Base-by-base conservation (phyloP, 176 grass and related monocot genomes). In the Tuctoria greenei region DNA sequence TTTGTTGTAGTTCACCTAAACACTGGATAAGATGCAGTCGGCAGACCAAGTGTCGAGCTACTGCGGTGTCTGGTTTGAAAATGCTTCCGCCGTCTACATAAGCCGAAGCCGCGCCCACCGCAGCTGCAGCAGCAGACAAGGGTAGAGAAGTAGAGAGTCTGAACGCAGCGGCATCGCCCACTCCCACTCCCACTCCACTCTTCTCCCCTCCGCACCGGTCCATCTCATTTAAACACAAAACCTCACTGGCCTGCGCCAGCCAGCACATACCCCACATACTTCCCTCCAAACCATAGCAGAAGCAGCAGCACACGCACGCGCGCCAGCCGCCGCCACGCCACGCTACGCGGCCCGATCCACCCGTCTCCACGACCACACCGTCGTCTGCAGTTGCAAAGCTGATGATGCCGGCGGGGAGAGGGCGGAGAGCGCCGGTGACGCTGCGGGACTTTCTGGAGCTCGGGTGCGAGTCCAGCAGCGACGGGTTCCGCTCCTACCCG, bases 371-470 rank as follows among this genome's bases (percentile, higher is more conserved):
- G 31, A 3, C 31, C 31, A 31, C 31, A 1, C 1, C 31, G 31
- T 3, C 31, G 31, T 31, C 31, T 31, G 31, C 31, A 31, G 31
- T 3, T 31, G 31, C 31, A 31, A 31, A 31, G 31, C 31, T 31
- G 12, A 10, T 15, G 50, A 36, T n/a, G 64, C 42, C 76, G 76
- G 44, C 73, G 58, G 13, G 69, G 64, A 16, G 25, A 11, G 13
- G 13, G 47, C 47, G 47, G 47, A 15, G 45, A 44, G 57, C 31
- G 45, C 84, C 89, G 7, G 39, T 96, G 38, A 90, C 90, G 86
- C 81, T 98, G 40, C 90, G 90, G 63, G 95, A 98, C 57, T 84
- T 92, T 65, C 89, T 98, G 35, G 91, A 89, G 62, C 64, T 92
- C 8, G 71, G 64, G 3, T 86, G 73, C 69, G 73, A 87, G 34